phyloP scores from a whole-genome alignment of 1,284 basidiomycete species.

The Golubevia sp. region DNA sequence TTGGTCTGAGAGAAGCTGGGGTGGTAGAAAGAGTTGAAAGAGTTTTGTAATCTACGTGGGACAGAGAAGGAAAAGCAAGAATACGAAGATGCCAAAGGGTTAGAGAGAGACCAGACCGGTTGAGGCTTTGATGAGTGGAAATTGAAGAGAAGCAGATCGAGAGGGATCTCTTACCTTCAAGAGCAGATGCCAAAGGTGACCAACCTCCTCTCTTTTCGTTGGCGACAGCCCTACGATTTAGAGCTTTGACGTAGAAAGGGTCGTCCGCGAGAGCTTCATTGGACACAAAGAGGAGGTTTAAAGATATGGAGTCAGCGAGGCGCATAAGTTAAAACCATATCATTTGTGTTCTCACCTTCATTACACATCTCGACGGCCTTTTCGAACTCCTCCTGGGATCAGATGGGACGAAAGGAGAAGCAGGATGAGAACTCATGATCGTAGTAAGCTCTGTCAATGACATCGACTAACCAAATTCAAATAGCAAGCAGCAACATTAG shows the following conservation, averaged over 20 bases:
- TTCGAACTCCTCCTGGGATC: conserved; percentile 60
- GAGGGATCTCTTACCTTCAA: conserved; percentile 73
- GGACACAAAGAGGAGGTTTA: conserved; percentile 35
- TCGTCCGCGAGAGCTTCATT: conserved; percentile 79
- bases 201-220: conserved; percentile 81
- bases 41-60: conserved; percentile 71
- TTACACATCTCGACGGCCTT: conserved; percentile 77
- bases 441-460: conserved; percentile 30
- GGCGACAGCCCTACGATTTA: conserved; percentile 81
- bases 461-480: conserved; percentile 69
- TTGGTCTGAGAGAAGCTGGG: conserved; percentile 65
- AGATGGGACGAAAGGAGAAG: background rate
- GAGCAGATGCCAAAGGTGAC: conserved; percentile 77
- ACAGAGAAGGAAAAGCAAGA: conserved; percentile 6
- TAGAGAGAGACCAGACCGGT: too few relatives aligned
- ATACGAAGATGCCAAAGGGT: too few relatives aligned
- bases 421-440: background rate
- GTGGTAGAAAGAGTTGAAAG: conserved; percentile 71
- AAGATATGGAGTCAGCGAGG: background rate
- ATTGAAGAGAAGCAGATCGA: background rate
- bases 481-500: conserved; percentile 80
- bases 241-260: conserved; percentile 80
- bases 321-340: too few relatives aligned
- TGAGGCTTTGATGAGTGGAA: background rate
- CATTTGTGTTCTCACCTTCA: conserved; percentile 65